Conservation (phyloP, 1,284 basidiomycete species). For the Coriolopsis trogii region DNA sequence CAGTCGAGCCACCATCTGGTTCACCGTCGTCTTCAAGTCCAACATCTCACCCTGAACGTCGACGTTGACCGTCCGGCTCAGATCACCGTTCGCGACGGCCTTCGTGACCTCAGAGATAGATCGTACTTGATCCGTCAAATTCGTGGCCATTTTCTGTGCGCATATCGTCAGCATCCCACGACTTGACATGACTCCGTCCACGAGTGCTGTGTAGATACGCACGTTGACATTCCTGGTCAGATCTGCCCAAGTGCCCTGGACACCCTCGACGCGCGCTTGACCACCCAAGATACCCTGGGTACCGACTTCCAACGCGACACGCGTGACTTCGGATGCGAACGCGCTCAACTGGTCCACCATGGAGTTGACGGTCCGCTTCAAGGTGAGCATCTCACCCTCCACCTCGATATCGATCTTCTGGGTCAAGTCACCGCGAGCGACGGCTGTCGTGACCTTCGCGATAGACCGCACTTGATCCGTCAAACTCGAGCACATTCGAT, state of each 20-base stretch:
- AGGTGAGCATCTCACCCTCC: conserved; percentile 89
- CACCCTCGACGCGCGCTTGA: conserved; percentile 90
- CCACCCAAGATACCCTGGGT: conserved; percentile 93
- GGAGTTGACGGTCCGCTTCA: conserved; percentile 85
- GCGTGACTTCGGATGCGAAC: conserved; percentile 93
- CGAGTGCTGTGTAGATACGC: too few relatives aligned
- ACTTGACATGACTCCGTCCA: too few relatives aligned
- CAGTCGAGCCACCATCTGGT: conserved; percentile 88
- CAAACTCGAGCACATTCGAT: conserved; percentile 91
- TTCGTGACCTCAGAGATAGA: conserved; percentile 98
- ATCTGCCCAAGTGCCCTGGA: conserved; percentile 94
- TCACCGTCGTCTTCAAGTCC: conserved; percentile 90
- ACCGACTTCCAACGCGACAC: conserved; percentile 91
- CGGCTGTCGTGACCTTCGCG: conserved; percentile 90
- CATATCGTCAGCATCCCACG: background rate
- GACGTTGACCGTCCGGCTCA: conserved; percentile 89
- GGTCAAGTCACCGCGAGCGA: conserved; percentile 87
- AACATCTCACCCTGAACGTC: conserved; percentile 98
- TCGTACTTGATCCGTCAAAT: conserved; percentile 95
- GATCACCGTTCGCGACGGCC: conserved; percentile 92
- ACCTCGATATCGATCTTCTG: conserved; percentile 91
- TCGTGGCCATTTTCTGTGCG: conserved; percentile 83
- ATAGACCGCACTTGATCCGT: conserved; percentile 96
- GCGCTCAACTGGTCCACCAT: conserved; percentile 91
- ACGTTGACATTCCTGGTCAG: conserved; percentile 89